Evolutionary conservation across 1,139 yeast genomes (phyloP), one percentile per base, ranked within the genome.

Genomic region (Taphrina betulina): DNA sequence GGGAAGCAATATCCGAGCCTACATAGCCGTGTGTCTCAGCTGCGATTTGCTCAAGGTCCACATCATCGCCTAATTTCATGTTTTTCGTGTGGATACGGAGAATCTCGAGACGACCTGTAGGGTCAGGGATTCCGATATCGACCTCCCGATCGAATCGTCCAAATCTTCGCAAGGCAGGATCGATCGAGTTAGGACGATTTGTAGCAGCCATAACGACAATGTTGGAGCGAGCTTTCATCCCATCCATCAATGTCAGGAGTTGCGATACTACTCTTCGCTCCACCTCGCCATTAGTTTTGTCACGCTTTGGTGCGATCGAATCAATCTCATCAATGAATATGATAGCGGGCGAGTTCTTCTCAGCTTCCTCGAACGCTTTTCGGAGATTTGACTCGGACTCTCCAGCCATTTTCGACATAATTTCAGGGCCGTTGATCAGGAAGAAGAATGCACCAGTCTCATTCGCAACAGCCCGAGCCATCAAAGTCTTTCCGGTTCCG

Each of bases 351-450:
- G 97, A 92, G 71, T 94, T 89, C 77, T 92, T 92, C 75, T 92
- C 98, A 53, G 99, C 98, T 75, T 92, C 98, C 73, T 92, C 99
- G 67, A 92, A 92, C 3, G 98, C 98, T 75, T 90, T 90, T 76
- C 99, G 83, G 72, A 92, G 78, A 68, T 92, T 92, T 41, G 95
- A 86, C 75, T 92, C 99, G 20, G 96, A 88, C 74, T 92, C 99
- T 76, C 99, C 99, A 46, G 99, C 98, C 99, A 92, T 92, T 75
- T 92, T 92, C 58, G 97, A 89, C 98, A 92, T 92, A 69, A 92
- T 95, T 75, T 92, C 98, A n/a, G 99, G 99, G 72, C 98, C 99
- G 70, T 92, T 92, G 71, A 92, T 92, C 68, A 92, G 79, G 72
- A 92, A 92, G 81, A 92, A 92, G 72, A 92, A 92, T 1, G 98